A percentile compares a stretch with the other conserved stretches of the same genome.
phyloP scores from a whole-genome alignment of 140 eudicot genomes.

The Stevia rebaudiana region DNA sequence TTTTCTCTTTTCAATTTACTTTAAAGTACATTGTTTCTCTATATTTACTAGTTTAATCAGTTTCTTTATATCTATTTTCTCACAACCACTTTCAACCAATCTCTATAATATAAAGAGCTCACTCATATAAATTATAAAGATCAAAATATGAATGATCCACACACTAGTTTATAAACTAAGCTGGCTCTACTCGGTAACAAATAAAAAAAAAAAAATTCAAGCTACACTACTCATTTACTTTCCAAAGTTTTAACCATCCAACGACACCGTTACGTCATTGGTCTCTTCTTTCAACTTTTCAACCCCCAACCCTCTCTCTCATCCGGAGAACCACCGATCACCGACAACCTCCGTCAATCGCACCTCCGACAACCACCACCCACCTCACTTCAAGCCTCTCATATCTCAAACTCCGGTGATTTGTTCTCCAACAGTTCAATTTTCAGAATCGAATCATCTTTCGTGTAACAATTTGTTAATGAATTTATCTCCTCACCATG shows the following conservation, averaged over 20 bases:
- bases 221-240: too few species aligned
- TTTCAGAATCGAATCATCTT: neutral
- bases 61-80: too few species aligned
- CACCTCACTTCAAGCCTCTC: neutral
- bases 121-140: too few species aligned
- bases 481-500: conserved; percentile 33
- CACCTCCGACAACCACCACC: conserved; percentile 2
- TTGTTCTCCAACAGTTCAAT: conserved; percentile 5
- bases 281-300: conserved; percentile 1
- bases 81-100: too few species aligned
- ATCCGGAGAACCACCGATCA: conserved; percentile 23
- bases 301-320: conserved; percentile 18
- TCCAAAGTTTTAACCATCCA: conserved; percentile 1
- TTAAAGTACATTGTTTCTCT: too few species aligned
- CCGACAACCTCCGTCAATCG: conserved; percentile 18
- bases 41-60: too few species aligned
- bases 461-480: conserved; percentile 23
- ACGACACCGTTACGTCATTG: conserved; percentile 27
- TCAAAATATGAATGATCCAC: too few species aligned
- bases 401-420: neutral
- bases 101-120: too few species aligned
- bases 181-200: too few species aligned
- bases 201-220: too few species aligned
- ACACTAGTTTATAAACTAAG: too few species aligned
- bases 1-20: too few species aligned